These are phyloP conservation scores for Lepraria neglecta DNA, from an alignment of 495 filamentous ascomycete genomes.

Conservation along the genomic window DNA sequence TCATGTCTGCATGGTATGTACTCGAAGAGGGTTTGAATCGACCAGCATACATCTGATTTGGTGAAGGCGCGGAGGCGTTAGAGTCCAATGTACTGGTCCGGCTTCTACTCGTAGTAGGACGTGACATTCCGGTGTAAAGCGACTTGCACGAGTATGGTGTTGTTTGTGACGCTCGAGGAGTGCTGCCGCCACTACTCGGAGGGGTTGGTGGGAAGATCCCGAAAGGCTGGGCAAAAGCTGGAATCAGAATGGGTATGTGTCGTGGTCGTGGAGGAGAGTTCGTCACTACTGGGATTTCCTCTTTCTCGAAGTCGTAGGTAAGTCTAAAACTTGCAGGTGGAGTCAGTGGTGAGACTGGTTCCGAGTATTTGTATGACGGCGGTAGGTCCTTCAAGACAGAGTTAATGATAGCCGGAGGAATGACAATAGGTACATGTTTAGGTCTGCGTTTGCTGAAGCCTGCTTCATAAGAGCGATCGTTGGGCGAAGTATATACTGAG, in stretches of 20 bases:
- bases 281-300: constrained; percentile 10
- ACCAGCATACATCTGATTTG: constrained; percentile 38
- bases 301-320: constrained; percentile 19
- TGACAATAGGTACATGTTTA: constrained; percentile 26
- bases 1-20: constrained; percentile 36
- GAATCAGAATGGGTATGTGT: constrained; percentile 29
- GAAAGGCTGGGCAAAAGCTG: constrained; percentile 27
- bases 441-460: constrained; percentile 20
- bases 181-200: constrained; percentile 19
- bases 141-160: constrained; percentile 22
- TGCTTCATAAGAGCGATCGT: constrained; percentile 10
- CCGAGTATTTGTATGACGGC: constrained; percentile 9
- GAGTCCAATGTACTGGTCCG: constrained; percentile 58
- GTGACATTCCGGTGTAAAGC: constrained; percentile 25
- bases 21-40: constrained; percentile 27
- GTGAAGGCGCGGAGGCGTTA: constrained; percentile 41
- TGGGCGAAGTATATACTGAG: background rate
- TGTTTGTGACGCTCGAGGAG: constrained; percentile 22
- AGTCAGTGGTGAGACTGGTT: constrained; percentile 10
- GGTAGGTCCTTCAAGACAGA: constrained; percentile 24
- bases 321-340: constrained; percentile 18
- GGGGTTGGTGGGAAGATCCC: constrained; percentile 22
- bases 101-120: constrained; percentile 34
- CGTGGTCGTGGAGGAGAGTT: constrained; percentile 16
- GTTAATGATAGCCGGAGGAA: constrained; percentile 23